A percentile compares a stretch with the other conserved stretches of the same genome.
Evolutionary conservation across 768 basidiomycete genomes (phyloP).

Genomic region (Rhodotorula diobovata): DNA sequence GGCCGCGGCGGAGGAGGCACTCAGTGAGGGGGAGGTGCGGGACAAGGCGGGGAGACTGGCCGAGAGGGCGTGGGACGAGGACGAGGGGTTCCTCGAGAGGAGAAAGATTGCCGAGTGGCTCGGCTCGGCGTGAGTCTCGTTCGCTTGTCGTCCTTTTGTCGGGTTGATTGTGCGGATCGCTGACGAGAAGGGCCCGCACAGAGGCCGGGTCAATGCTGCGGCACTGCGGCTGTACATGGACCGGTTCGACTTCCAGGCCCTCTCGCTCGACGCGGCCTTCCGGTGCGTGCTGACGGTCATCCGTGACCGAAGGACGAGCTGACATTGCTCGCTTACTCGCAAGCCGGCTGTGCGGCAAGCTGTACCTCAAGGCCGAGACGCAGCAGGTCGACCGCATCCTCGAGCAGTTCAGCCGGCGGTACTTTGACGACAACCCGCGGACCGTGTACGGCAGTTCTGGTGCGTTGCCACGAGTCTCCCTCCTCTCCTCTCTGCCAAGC

Average conservation of each 20-base stretch:
- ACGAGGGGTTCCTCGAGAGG: conserved; percentile 72
- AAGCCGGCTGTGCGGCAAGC: conserved; percentile 81
- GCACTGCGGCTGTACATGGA: conserved; percentile 76
- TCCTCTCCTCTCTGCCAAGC: neutral
- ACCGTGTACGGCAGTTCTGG: conserved; percentile 78
- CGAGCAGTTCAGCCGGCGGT: conserved; percentile 81
- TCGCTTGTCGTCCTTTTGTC: neutral
- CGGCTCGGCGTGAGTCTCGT: conserved; percentile 70
- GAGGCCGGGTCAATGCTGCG: conserved; percentile 68
- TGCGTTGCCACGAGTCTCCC: conserved; percentile 49
- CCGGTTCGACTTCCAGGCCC: conserved; percentile 76
- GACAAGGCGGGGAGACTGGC: conserved; percentile 67
- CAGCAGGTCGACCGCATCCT: conserved; percentile 97
- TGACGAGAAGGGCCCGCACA: conserved; percentile 45
- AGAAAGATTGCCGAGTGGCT: conserved; percentile 97
- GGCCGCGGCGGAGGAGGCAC: conserved; percentile 5
- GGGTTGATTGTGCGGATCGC: neutral
- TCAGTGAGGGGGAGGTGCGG: conserved; percentile 31
- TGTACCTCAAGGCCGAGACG: conserved; percentile 91
- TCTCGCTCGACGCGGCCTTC: conserved; percentile 84
- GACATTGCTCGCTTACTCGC: neutral
- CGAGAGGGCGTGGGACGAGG: conserved; percentile 73
- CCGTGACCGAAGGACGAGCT: neutral
- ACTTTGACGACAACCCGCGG: conserved; percentile 82
- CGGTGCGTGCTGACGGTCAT: conserved; percentile 53